Conservation (phyloP, 2,329 filamentous ascomycete genomes). For the Tolypocladium ophioglossoides region DNA sequence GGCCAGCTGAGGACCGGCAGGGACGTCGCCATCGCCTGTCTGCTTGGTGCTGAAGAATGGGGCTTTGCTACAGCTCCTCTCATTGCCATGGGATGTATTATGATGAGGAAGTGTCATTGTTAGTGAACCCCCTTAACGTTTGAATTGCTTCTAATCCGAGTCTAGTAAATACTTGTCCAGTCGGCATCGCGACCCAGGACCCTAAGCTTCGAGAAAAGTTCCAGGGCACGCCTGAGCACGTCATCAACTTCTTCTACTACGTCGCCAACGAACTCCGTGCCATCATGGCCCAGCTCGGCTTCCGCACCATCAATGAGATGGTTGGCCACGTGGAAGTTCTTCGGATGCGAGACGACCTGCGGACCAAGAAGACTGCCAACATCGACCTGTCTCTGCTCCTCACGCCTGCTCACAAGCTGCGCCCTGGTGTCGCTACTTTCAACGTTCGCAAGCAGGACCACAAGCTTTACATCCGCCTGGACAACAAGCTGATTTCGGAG, state of each 20-base stretch:
- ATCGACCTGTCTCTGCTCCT: slow-evolving; percentile 88
- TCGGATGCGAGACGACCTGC: slow-evolving; percentile 77
- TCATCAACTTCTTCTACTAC: slow-evolving; percentile 99
- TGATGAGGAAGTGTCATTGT: slow-evolving; percentile 80
- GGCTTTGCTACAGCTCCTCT: slow-evolving; percentile 91
- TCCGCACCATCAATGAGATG: slow-evolving; percentile 96
- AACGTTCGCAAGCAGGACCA: slow-evolving; percentile 98
- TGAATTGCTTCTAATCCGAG: no score
- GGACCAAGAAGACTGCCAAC: slow-evolving; percentile 81
- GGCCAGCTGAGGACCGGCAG: slow-evolving; percentile 87
- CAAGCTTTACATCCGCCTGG: slow-evolving; percentile 79
- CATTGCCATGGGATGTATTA: slow-evolving; percentile 93
- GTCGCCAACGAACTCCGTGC: slow-evolving; percentile 90
- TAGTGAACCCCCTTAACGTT: no score
- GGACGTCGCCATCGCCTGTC: slow-evolving; percentile 86
- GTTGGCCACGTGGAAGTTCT: slow-evolving; percentile 84
- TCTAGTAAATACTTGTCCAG: slow-evolving; percentile 73
- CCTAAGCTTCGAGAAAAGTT: slow-evolving; percentile 94
- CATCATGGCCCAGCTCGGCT: slow-evolving; percentile 92
- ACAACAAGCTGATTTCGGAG: slow-evolving; percentile 96
- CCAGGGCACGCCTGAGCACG: slow-evolving; percentile 82
- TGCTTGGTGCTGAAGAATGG: slow-evolving; percentile 96
- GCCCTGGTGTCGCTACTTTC: slow-evolving; percentile 90
- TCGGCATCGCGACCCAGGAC: slow-evolving; percentile 92
- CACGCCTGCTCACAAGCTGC: slow-evolving; percentile 90